Conservation (phyloP, 495 filamentous ascomycete species). For the Cudoniella acicularis region DNA sequence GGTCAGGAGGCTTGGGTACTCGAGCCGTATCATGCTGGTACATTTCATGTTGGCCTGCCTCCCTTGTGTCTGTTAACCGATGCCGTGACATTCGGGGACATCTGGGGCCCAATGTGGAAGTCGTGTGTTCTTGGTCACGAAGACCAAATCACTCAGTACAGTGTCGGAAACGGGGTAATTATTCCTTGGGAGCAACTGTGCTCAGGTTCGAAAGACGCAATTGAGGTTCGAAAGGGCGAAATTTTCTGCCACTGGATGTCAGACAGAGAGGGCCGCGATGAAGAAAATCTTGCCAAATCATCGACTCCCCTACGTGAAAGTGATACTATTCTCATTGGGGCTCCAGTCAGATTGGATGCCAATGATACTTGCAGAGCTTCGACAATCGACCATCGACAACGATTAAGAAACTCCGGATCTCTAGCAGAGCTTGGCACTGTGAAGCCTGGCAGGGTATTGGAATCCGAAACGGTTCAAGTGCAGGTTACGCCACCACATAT, state of each 20-base stretch:
- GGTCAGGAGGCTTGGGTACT: conserved; percentile 8
- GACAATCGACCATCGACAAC: not conserved
- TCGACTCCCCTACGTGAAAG: not conserved
- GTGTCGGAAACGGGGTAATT: conserved; percentile 14
- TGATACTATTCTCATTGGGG: conserved; percentile 13
- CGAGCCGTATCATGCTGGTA: not conserved
- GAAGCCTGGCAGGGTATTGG: not conserved
- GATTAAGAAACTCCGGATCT: conserved; percentile 1
- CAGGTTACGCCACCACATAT: not conserved
- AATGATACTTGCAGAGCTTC: conserved; percentile 1
- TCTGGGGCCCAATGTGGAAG: conserved; percentile 19
- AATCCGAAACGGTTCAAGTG: not conserved
- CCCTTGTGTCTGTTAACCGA: conserved; percentile 10
- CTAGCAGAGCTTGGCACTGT: conserved; percentile 5
- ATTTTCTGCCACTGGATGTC: conserved; percentile 15
- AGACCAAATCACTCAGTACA: conserved; percentile 5
- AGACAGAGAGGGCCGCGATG: not conserved
- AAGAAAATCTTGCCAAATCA: not conserved
- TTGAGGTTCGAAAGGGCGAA: not conserved
- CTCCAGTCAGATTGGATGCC: not conserved
- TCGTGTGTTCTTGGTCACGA: not conserved
- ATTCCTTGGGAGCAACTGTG: conserved; percentile 1
- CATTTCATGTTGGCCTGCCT: not conserved
- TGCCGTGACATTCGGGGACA: conserved; percentile 13
- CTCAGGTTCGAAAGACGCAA: not conserved